These are phyloP conservation scores for Collariella sp. DNA, from an alignment of 495 filamentous ascomycete species.

Conservation along the genomic window DNA sequence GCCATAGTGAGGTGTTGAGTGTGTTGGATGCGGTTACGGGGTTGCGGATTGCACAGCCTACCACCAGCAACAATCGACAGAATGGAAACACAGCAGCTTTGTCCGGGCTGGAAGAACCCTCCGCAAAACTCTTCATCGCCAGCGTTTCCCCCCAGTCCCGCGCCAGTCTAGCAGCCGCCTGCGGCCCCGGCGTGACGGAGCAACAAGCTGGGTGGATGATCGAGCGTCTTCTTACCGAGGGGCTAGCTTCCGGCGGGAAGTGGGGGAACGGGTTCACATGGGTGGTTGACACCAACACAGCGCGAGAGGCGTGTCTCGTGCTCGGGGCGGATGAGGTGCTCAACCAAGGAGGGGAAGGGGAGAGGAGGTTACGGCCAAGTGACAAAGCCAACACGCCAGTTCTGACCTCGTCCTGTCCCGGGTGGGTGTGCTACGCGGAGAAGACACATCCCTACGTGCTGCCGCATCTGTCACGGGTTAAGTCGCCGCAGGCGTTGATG, in stretches of 20 bases:
- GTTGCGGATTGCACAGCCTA: conserved; percentile 29
- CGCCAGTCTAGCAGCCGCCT: conserved; percentile 79
- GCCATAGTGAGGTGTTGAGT: conserved; percentile 79
- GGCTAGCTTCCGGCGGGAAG: conserved; percentile 60
- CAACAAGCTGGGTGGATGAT: conserved; percentile 72
- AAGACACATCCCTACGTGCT: conserved; percentile 92
- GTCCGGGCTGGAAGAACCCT: conserved; percentile 31
- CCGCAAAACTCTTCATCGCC: conserved; percentile 71
- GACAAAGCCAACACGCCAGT: conserved; percentile 52
- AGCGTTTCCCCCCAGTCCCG: conserved; percentile 85
- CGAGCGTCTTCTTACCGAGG: conserved; percentile 60
- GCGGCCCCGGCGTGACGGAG: conserved; percentile 63
- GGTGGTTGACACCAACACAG: conserved; percentile 77
- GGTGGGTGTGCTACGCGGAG: conserved; percentile 98
- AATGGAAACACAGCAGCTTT: no score
- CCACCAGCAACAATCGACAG: not conserved
- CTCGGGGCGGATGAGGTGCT: conserved; percentile 73
- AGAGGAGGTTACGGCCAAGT: not conserved
- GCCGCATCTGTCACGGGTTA: conserved; percentile 81
- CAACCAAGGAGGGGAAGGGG: not conserved
- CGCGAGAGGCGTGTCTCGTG: conserved; percentile 67
- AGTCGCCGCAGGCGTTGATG: conserved; percentile 86
- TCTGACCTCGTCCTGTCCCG: conserved; percentile 84
- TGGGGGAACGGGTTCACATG: conserved; percentile 72
- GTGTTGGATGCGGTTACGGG: conserved; percentile 61